Evolutionary conservation across 1,284 basidiomycete genomes (phyloP), one percentile per base, ranked within the genome.

Genomic region (Cryptococcus sp.): DNA sequence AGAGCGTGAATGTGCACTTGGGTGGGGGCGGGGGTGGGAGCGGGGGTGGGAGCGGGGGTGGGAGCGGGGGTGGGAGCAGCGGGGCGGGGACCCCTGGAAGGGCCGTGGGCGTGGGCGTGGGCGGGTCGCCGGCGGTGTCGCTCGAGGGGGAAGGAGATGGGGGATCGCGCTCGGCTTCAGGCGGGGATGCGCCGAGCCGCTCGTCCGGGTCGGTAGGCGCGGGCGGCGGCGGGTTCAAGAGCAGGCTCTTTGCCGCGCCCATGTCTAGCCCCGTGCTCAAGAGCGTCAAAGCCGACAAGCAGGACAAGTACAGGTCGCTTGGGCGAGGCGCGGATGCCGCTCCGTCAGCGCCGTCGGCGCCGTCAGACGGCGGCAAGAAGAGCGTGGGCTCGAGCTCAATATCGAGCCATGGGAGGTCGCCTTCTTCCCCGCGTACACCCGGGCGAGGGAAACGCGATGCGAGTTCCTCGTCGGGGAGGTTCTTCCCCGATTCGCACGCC

Each of bases 201-300:
- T 33, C 28, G 11, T 59, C 61, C 35, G 61, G 60, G 16, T 46
- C 28, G 28, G 9, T 33, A 9, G 28, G 28, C 28, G 9, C 28
- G 28, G 5, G 28, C 28, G 28, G 28, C 28, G 58, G 60, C 24
- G 53, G 55, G 1, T 69, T 75, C 63, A 75, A 75, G 53, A 65
- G 63, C 9, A 62, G 72, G n/a, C 72, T 75, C 63, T 75, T 75
- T 59, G 70, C 71, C 15, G 52, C 65, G 0, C 73, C 73, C 0
- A 55, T 43, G 18, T 50, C 60, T 50, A 18, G 24, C 46, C 44
- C 38, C 9, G 28, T 33, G 28, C 4, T 28, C 23, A 36, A 46
- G 18, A 21, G 18, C 16, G 43, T 8, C 16, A 18, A 21, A 50
- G 24, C 37, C 20, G 39, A 50, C 36, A 21, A 50, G 43, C 21